Base-by-base conservation (phyloP, 1,284 basidiomycete genomes). In the Papiliotrema laurentii region DNA sequence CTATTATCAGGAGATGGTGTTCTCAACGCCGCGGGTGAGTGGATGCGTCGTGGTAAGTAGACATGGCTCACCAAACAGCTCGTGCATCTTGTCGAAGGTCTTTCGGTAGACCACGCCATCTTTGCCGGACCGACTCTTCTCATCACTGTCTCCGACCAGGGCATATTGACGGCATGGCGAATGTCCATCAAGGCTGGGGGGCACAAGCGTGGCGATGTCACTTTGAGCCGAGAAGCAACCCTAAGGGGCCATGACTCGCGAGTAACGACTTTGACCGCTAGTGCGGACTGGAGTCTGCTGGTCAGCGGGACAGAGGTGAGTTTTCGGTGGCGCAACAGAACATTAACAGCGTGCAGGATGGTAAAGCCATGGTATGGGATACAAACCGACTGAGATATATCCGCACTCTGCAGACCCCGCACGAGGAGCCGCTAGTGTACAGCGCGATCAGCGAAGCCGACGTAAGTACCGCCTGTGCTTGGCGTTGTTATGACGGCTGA, bases 341-440 rank as follows among this genome's bases (percentile, higher is more conserved):
- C 39, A 18, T 27, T 5, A 24, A 19, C 40, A 13, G n/a, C n/a
- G n/a, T 13, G 9, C 1, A 31, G 58, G 90, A 96, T 60, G 86
- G 88, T 1, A 87, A 83, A 51, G 89, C 86, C 0, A 85, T 86
- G 14, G 60, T 96, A 6, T 97, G 93, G 93, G 93, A 97, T 67
- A 78, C 90, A 47, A 96, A 97, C 63, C 79, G 84, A 34, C 83
- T 86, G 14, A 74, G 82, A 1, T 91, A 91, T 58, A 81, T 86
- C 13, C 76, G 84, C 46, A 85, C 85, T 0, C 83, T 90, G 30
- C 82, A 82, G 79, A 85, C 89, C 49, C 80, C 78, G 10, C 59
- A 69, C 1, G 69, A 60, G 0, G 75, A 79, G 24, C 77, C 81
- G 0, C 82, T 96, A 3, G 79, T 82, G 54, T 77, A 86, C 2